phyloP scores from a whole-genome alignment of 2,329 filamentous ascomycete species.

The Penicillium sp. region DNA sequence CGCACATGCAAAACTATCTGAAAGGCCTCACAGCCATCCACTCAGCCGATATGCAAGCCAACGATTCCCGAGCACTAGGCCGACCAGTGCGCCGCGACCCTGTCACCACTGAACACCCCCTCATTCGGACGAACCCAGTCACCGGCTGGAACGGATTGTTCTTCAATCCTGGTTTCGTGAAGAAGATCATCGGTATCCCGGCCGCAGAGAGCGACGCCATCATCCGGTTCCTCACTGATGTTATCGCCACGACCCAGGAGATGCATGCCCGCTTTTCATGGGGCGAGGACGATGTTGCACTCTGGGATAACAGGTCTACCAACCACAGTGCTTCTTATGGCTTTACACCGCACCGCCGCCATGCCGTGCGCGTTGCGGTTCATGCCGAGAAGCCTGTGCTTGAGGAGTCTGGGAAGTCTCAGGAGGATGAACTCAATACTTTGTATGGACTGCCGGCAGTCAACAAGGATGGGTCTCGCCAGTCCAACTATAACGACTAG shows the following conservation, averaged over 20 bases:
- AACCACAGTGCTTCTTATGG: slow-evolving; percentile 58
- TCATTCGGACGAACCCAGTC: slow-evolving; percentile 60
- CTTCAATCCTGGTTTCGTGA: slow-evolving; percentile 59
- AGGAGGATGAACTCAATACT: slow-evolving; percentile 53
- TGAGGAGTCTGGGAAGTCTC: slow-evolving; percentile 47
- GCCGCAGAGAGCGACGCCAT: slow-evolving; percentile 56
- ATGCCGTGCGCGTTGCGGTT: slow-evolving; percentile 52
- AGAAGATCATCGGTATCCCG: slow-evolving; percentile 57
- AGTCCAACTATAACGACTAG: slow-evolving; percentile 59
- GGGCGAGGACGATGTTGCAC: slow-evolving; percentile 62
- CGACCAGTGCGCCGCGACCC: slow-evolving; percentile 53
- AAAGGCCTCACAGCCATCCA: slow-evolving; percentile 57
- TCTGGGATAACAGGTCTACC: slow-evolving; percentile 65
- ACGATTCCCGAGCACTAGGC: slow-evolving; percentile 50
- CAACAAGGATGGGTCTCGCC: slow-evolving; percentile 56
- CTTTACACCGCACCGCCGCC: slow-evolving; percentile 56
- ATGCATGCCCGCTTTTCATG: slow-evolving; percentile 66
- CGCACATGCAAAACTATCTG: slow-evolving; percentile 57
- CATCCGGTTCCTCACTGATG: slow-evolving; percentile 53
- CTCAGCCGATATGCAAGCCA: slow-evolving; percentile 55
- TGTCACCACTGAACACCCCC: slow-evolving; percentile 55
- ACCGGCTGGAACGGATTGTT: slow-evolving; percentile 62
- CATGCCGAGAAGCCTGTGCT: slow-evolving; percentile 50
- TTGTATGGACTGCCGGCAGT: slow-evolving; percentile 50
- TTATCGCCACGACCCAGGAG: slow-evolving; percentile 61